Base-by-base conservation (phyloP, 305 asterid species). In the Ajuga reptans region DNA sequence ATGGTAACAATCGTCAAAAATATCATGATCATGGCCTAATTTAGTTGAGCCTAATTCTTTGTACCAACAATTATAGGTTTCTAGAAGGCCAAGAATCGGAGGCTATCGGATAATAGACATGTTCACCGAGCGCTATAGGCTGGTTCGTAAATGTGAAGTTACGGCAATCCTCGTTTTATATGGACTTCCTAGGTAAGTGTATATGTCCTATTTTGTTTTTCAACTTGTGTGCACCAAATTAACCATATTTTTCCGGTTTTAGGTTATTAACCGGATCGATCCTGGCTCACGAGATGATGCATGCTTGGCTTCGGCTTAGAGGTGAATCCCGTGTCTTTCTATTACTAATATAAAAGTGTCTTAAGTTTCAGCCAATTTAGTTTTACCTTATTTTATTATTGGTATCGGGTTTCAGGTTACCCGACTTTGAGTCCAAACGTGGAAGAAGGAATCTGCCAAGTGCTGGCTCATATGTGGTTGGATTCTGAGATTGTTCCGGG, bases 231-330 rank as follows among this genome's bases (percentile, higher is more conserved):
- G 41, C 39, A 52, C 57, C 12, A 36, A 43, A 3, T 50, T 29
- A 11, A 53, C 8, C 45, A 33, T 17, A 6, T 17, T 52, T 33
- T 24, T 11, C 18, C 43, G 4, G n/a, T 24, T 77, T 45, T 73
- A 89, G 98, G 85, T 83, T 94, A 63, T 73, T 94, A 79, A 94
- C 96, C 1, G 99, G 99, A 1, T 83, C 96, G 15, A 94, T 94
- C 77, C 77, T 94, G 64, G 99, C 97, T 77, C 99, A 94, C 64
- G 99, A 94, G 78, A 87, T 91, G 98, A 94, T 91, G 99, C 99
- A 94, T 41, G 99, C 98, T 21, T 94, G 97, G 96, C 78, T 94
- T 14, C 83, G 99, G 39, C 96, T 94, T 43, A 89, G 86, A 69
- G 99, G 98, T 91, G 21, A 65, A 63, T 47, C 8, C 3, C 27